Conservation (phyloP, 179 eudicot genomes). For the Dionaea muscipula region DNA sequence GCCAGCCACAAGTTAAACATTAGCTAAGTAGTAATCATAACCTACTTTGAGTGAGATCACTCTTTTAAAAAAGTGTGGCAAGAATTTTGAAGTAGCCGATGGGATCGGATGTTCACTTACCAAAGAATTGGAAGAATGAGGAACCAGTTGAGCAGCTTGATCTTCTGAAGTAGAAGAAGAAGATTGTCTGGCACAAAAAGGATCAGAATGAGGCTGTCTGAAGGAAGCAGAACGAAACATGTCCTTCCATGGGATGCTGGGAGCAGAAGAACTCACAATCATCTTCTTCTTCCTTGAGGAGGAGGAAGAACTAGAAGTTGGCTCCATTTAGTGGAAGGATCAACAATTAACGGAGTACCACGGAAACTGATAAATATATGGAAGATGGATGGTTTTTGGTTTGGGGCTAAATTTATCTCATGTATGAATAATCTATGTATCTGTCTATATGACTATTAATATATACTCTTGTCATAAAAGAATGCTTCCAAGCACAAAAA, state of each 20-base stretch:
- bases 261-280: background rate
- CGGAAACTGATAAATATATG: background rate
- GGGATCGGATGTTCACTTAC: conserved; percentile 1
- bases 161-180: background rate
- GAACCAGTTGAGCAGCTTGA: background rate
- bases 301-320: background rate
- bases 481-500: background rate
- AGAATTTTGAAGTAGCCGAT: no score
- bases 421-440: no score
- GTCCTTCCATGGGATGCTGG: conserved; percentile 18
- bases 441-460: background rate
- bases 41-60: no score
- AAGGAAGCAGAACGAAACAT: conserved; percentile 23
- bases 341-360: background rate
- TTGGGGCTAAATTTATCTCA: background rate
- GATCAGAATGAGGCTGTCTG: conserved; percentile 15
- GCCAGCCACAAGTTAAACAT: no score
- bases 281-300: no score
- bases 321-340: background rate
- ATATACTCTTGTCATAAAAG: background rate
- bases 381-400: no score
- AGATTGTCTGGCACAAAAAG: conserved; percentile 8
- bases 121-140: conserved; percentile 9
- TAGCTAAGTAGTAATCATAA: no score
- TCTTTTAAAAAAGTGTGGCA: no score